These are phyloP conservation scores for Posidonia australis DNA, from an alignment of 106 monocot genomes.

Conservation along the genomic window DNA sequence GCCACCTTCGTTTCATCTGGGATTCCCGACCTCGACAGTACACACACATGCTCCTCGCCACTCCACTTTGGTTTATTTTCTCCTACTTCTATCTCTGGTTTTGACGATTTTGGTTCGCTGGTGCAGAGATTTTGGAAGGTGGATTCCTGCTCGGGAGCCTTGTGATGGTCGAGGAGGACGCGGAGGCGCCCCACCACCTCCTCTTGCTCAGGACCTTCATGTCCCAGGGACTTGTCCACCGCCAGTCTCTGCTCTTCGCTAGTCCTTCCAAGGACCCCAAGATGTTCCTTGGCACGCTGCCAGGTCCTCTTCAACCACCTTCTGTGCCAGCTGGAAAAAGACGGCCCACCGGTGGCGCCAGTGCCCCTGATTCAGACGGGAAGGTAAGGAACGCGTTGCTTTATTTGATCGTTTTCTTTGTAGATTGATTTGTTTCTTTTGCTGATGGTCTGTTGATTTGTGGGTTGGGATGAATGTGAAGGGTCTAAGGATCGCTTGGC, in stretches of 20 bases:
- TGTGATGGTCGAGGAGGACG: conserved; percentile 85
- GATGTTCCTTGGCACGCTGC: conserved; percentile 78
- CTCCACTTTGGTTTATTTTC: not conserved
- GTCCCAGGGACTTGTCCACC: conserved; percentile 79
- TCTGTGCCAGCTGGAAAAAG: conserved; percentile 11
- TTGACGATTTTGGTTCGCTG: not conserved
- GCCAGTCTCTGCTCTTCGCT: conserved; percentile 66
- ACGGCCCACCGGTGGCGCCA: not conserved
- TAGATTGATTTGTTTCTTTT: not conserved
- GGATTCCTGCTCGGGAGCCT: conserved; percentile 65
- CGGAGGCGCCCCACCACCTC: conserved; percentile 86
- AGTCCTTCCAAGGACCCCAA: conserved; percentile 50
- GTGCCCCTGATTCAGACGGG: conserved; percentile 9
- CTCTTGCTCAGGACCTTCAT: conserved; percentile 80
- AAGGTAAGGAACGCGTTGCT: conserved; percentile 13
- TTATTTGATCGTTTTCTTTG: not conserved
- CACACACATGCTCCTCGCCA: not conserved
- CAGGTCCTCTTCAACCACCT: conserved; percentile 30
- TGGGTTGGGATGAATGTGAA: conserved; percentile 3
- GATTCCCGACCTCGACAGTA: conserved; percentile 84
- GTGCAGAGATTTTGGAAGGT: conserved; percentile 61
- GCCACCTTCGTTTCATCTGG: conserved; percentile 71
- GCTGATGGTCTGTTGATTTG: not conserved
- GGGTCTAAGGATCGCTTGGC: conserved; percentile 87
- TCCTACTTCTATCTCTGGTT: not conserved